phyloP scores from a whole-genome alignment of 139 green algal species.

The Yamagishiella unicocca region DNA sequence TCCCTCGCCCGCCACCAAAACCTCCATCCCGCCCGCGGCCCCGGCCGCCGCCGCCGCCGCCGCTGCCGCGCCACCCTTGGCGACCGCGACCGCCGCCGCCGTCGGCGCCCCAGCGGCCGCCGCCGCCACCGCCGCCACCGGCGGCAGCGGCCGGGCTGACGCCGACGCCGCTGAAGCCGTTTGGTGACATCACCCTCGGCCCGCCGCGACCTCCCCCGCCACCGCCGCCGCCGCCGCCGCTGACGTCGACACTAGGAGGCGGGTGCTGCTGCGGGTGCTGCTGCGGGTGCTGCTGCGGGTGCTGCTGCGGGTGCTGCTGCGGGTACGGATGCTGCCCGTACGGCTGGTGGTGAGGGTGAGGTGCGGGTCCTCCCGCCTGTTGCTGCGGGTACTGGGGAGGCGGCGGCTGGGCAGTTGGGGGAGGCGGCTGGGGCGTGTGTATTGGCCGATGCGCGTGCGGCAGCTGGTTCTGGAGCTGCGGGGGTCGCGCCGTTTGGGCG shows the following conservation, averaged over 20 bases:
- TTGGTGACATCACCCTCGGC: neutral
- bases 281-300: neutral
- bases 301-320: neutral
- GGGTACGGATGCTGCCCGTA: neutral
- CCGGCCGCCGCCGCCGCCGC: neutral
- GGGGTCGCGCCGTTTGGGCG: neutral
- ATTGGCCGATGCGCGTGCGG: neutral
- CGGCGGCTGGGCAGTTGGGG: neutral
- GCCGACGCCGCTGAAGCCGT: neutral
- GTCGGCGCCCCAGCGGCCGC: neutral
- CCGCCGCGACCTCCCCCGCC: neutral
- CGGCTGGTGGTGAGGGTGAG: neutral
- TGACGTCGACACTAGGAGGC: neutral
- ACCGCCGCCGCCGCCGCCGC: neutral
- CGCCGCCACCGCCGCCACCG: neutral
- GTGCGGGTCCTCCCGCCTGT: too few species aligned
- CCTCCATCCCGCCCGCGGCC: neutral
- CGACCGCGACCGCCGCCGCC: neutral
- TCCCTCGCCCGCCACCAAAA: neutral
- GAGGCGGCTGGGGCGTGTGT: neutral
- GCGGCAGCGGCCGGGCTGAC: neutral
- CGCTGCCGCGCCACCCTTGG: neutral
- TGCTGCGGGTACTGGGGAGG: neutral
- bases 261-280: neutral
- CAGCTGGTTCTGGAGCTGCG: neutral